Base-by-base conservation (phyloP, 1,284 basidiomycete genomes). In the Naganishia albida region DNA sequence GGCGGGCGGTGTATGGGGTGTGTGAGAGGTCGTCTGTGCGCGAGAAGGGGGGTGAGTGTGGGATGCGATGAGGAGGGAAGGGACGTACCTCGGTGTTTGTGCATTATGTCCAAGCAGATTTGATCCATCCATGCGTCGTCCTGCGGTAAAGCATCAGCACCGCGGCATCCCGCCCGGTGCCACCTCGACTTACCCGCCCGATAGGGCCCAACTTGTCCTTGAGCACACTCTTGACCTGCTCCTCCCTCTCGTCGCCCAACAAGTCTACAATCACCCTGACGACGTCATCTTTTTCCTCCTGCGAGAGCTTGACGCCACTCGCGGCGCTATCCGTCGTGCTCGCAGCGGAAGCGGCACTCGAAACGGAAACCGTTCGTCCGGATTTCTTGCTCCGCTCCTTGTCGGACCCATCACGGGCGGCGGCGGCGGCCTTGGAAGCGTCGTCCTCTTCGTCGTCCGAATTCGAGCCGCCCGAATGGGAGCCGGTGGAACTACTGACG, bases 201-300 rank as follows among this genome's bases (percentile, higher is more conserved):
- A 90, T 85, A 70, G 90, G 85, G 7, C 83, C 83, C 72, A 88
- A 89, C 44, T 84, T 85, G 38, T 83, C 83, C 75, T 85, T 88
- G 66, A 95, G 82, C 38, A 91, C 72, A 2, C 77, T 73, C 80
- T 93, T 93, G 73, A 94, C 84, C 63, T 87, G 85, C 67, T 94
- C 92, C 77, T 93, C 91, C 67, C 88, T 85, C 77, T 95, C 92
- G 65, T 87, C 85, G 51, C 85, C 85, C 51, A 95, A 84, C 55
- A 91, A 79, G 3, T 81, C 79, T 30, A 89, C 88, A 15, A 93
- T 87, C 72, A 83, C 83, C 72, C 83, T 84, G 23, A 92, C 84
- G 12, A 92, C 78, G 43, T 82, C 80, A 49, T 80, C 78, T 57
- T 71, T 74, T 39, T 76, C 76, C 25, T 56, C 63, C 20, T 28